These are phyloP conservation scores for Dioszegia aurantiaca DNA, from an alignment of 768 basidiomycete species.

Conservation along the genomic window DNA sequence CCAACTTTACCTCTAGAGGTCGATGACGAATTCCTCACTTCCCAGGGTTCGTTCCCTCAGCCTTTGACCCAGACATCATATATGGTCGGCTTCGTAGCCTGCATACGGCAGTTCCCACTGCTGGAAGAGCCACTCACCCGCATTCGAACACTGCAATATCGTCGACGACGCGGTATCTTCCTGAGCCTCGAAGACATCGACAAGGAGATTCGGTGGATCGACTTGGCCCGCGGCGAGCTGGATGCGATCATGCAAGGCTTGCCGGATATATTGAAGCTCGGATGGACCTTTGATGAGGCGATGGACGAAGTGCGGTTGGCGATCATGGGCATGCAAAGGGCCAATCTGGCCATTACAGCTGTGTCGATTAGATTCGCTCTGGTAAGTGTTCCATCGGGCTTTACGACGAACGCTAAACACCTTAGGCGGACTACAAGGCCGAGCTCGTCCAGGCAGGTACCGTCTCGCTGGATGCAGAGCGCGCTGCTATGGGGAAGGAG, in stretches of 20 bases:
- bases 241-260: slow-evolving; percentile 17
- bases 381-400: slow-evolving; percentile 19
- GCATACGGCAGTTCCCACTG: slow-evolving; percentile 19
- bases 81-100: slow-evolving; percentile 21
- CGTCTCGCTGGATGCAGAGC: slow-evolving; percentile 1
- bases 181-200: slow-evolving; percentile 10
- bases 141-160: slow-evolving; percentile 6
- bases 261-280: slow-evolving; percentile 14
- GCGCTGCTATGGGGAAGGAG: slow-evolving; percentile 5
- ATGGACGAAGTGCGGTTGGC: slow-evolving; percentile 8
- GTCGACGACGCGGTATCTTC: background rate
- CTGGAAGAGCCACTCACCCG: slow-evolving; percentile 20
- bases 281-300: background rate
- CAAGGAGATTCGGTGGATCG: slow-evolving; percentile 15
- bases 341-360: slow-evolving; percentile 22
- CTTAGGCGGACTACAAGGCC: slow-evolving; percentile 13
- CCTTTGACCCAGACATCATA: slow-evolving; percentile 7
- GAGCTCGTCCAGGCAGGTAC: slow-evolving; percentile 10
- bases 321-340: slow-evolving; percentile 25
- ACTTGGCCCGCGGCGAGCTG: background rate
- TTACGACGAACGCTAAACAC: no score
- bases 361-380: slow-evolving; percentile 18
- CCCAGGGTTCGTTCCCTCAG: slow-evolving; percentile 21
- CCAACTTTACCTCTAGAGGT: slow-evolving; percentile 14
- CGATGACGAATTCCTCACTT: slow-evolving; percentile 28